Conservation (phyloP, 2,329 filamentous ascomycete species). For the Xylaria sp. region DNA sequence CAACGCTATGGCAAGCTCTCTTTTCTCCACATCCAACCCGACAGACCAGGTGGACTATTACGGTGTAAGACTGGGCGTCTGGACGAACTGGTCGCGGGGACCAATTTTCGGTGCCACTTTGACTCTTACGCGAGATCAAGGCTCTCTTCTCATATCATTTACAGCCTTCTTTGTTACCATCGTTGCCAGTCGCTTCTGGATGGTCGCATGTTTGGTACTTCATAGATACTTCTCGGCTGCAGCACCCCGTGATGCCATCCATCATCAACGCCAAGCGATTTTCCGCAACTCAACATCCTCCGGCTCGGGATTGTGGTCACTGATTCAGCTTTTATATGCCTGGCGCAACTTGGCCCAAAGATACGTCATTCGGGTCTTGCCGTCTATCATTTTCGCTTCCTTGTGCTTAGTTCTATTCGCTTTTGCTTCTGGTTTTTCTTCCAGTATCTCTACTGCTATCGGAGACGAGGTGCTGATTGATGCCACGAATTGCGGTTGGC, state of each 20-base stretch:
- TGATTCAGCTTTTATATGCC: background rate
- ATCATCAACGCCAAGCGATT: conserved; percentile 25
- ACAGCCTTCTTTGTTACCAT: conserved; percentile 23
- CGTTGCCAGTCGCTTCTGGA: conserved; percentile 21
- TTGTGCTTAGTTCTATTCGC: background rate
- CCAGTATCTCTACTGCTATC: background rate
- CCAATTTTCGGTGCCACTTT: conserved; percentile 15
- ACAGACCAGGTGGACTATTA: background rate
- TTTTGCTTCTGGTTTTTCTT: background rate
- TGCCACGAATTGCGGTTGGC: background rate
- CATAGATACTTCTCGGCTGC: conserved; percentile 1
- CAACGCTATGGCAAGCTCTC: background rate
- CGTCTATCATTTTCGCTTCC: background rate
- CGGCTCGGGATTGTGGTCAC: background rate
- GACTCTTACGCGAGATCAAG: conserved; percentile 3
- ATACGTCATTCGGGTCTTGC: background rate
- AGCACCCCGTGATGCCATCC: background rate
- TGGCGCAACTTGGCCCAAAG: background rate
- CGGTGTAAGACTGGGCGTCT: conserved; percentile 4
- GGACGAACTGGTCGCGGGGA: conserved; percentile 29
- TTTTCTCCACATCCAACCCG: background rate
- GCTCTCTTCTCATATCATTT: conserved; percentile 20
- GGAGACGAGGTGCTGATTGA: background rate
- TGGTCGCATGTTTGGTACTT: conserved; percentile 1
- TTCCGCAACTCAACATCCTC: conserved; percentile 20